These are phyloP conservation scores for Acanthochlamys bracteata DNA, from an alignment of 106 monocot genomes.

Conservation along the genomic window DNA sequence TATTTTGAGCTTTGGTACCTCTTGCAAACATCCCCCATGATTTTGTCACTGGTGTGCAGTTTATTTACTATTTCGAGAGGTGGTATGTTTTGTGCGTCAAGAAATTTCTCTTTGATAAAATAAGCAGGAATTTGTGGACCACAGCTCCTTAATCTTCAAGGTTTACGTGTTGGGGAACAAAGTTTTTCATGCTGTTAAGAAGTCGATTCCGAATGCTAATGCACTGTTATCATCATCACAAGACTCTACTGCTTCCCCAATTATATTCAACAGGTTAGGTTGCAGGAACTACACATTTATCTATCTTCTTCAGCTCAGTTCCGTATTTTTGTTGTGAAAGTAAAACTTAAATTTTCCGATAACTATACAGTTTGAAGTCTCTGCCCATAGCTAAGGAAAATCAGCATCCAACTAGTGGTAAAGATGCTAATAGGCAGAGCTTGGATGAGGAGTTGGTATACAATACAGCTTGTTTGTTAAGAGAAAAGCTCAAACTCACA, in stretches of 20 bases:
- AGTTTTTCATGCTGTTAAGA: constrained; percentile 77
- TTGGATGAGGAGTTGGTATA: constrained; percentile 54
- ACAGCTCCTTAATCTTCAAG: constrained; percentile 74
- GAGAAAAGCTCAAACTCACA: constrained; percentile 52
- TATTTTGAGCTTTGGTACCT: no score
- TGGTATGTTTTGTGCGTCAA: no score
- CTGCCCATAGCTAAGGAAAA: constrained; percentile 57
- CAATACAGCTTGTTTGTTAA: constrained; percentile 63
- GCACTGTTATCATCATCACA: constrained; percentile 37
- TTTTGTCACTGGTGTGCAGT: no score
- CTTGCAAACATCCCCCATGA: no score
- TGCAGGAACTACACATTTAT: not conserved
- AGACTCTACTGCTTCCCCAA: constrained; percentile 34
- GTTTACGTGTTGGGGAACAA: constrained; percentile 77
- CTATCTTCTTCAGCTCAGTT: no score
- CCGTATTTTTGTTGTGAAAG: no score
- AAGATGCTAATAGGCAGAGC: constrained; percentile 8
- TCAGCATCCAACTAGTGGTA: not conserved
- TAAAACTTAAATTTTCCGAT: no score
- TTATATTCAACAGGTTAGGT: constrained; percentile 78
- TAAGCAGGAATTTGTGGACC: constrained; percentile 90
- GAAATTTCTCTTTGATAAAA: constrained; percentile 1
- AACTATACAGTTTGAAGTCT: constrained; percentile 71
- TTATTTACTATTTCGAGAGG: no score
- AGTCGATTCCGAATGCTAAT: constrained; percentile 88